A percentile compares a stretch with the other conserved stretches of the same genome.
phyloP scores from a whole-genome alignment of 2,329 filamentous ascomycete species.

The Alternaria ethzedia region DNA sequence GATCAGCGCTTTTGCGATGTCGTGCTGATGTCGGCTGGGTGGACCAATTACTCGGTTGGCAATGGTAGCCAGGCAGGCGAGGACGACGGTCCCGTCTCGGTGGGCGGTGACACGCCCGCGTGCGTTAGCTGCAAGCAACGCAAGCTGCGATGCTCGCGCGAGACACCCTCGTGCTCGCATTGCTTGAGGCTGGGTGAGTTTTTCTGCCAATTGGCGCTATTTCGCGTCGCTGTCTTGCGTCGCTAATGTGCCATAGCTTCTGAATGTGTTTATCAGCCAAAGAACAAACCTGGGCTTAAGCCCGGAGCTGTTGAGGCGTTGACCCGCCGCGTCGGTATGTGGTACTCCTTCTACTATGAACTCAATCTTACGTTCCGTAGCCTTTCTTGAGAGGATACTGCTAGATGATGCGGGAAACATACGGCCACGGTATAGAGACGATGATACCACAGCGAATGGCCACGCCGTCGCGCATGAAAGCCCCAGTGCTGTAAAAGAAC shows the following conservation, averaged over 20 bases:
- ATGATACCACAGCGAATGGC: background rate
- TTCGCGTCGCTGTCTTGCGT: background rate
- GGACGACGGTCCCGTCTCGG: constrained; percentile 30
- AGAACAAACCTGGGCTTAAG: constrained; percentile 44
- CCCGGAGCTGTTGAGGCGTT: constrained; percentile 43
- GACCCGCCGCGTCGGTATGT: constrained; percentile 41
- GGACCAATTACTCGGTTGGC: constrained; percentile 42
- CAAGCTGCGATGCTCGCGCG: constrained; percentile 41
- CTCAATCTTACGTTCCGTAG: constrained; percentile 24
- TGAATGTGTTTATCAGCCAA: constrained; percentile 39
- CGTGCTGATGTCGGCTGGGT: constrained; percentile 40
- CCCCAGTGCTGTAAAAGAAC: background rate
- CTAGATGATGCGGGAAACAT: constrained; percentile 37
- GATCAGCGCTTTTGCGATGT: constrained; percentile 24
- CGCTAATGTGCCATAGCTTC: constrained; percentile 29
- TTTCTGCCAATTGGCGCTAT: background rate
- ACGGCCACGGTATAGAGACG: constrained; percentile 26
- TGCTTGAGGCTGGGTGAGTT: constrained; percentile 41
- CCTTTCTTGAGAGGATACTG: constrained; percentile 39
- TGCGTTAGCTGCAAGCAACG: constrained; percentile 43
- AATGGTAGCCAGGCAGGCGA: constrained; percentile 31
- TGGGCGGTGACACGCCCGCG: constrained; percentile 39
- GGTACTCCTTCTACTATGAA: background rate
- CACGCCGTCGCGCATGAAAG: background rate
- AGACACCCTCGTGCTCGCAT: constrained; percentile 41